Base-by-base conservation (phyloP, 108 stramenopile species). In the Cyclotella kingstonii region DNA sequence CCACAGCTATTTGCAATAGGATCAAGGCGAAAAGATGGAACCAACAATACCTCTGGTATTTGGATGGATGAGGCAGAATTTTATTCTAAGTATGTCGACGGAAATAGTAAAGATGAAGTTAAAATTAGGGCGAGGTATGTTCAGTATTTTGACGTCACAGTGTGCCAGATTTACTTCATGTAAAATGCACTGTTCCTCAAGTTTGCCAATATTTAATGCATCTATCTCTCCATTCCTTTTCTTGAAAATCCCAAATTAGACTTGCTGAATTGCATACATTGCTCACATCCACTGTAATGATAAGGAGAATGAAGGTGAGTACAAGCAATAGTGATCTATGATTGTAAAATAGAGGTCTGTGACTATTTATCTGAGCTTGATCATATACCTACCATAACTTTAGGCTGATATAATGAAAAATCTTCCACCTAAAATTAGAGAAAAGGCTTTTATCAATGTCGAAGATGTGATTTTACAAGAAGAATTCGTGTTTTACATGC, bases 231-330 rank as follows among this genome's bases (percentile, higher is more conserved):
- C 18, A 9, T 7, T 18, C 31, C 33, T 46, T 11, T 21, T 55
- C 0, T 10, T 39, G 25, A 12, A 25, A 60, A 30, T n/a, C n/a
- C n/a, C n/a, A n/a, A n/a, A 60, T 18, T 14, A 78, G 60, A 35
- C 71, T 81, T 47, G 88, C 88, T 10, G 98, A 98, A 70, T 74
- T 99, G 35, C 94, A 98, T 72, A 85, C 89, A 18, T 72, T 95
- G 59, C 71, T 99, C 38, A 89, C 91, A 14, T 80, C 92, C 5
- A 95, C 92, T 0, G 81, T 98, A 8, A 97, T 99, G 96, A 90
- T 99, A 17, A 79, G 97, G 44, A 85, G 98, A 22, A 60, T 94
- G 82, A 99, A 99, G 33, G 59, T 60, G 18, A 65, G 47, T 29
- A 14, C 9, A 8, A 10, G 27, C 2, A 4, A 11, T 7, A 36